Percentiles rank a stretch among this genome's conserved stretches.
Evolutionary conservation across 2,329 filamentous ascomycete genomes (phyloP).

Genomic region (Saccharata proteae): DNA sequence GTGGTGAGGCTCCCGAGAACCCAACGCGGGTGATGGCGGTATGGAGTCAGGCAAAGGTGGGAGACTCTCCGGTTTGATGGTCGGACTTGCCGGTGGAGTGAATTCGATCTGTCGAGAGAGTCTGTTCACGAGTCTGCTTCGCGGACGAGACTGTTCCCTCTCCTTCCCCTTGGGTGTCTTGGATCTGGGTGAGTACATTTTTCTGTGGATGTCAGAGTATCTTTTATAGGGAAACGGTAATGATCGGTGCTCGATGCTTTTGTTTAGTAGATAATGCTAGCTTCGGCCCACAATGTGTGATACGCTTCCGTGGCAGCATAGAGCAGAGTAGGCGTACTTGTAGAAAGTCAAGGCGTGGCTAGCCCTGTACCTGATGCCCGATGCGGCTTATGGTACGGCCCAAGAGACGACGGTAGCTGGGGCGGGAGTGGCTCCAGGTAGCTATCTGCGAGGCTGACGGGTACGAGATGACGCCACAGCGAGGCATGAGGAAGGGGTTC

Average conservation of each 20-base stretch:
- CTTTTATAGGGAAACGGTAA: slow-evolving; percentile 6
- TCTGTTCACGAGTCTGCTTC: background rate
- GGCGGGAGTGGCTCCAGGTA: too few species aligned
- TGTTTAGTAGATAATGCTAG: slow-evolving; percentile 2
- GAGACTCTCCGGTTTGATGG: slow-evolving; percentile 6
- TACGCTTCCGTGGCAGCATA: slow-evolving; percentile 27
- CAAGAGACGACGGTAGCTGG: too few species aligned
- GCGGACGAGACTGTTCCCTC: background rate
- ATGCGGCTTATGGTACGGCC: slow-evolving; percentile 4
- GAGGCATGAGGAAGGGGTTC: slow-evolving; percentile 1
- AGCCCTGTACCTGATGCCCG: slow-evolving; percentile 1
- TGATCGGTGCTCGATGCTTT: slow-evolving; percentile 8
- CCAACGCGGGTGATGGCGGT: slow-evolving; percentile 6
- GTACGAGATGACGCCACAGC: slow-evolving; percentile 4
- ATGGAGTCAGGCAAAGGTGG: slow-evolving; percentile 4
- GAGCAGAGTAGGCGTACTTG: slow-evolving; percentile 8
- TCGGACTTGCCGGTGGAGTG: slow-evolving; percentile 7
- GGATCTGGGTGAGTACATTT: slow-evolving; percentile 7
- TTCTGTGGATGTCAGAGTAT: background rate
- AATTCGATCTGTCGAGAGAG: slow-evolving; percentile 5
- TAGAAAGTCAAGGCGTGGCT: slow-evolving; percentile 1
- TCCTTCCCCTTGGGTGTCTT: slow-evolving; percentile 7
- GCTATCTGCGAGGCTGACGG: background rate
- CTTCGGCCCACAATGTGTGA: too few species aligned
- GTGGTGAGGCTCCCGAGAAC: slow-evolving; percentile 3